Percentiles rank a stretch among this genome's conserved stretches.
Evolutionary conservation across 768 basidiomycete species (phyloP).

Genomic region (Leccinum olivaceopallidum): DNA sequence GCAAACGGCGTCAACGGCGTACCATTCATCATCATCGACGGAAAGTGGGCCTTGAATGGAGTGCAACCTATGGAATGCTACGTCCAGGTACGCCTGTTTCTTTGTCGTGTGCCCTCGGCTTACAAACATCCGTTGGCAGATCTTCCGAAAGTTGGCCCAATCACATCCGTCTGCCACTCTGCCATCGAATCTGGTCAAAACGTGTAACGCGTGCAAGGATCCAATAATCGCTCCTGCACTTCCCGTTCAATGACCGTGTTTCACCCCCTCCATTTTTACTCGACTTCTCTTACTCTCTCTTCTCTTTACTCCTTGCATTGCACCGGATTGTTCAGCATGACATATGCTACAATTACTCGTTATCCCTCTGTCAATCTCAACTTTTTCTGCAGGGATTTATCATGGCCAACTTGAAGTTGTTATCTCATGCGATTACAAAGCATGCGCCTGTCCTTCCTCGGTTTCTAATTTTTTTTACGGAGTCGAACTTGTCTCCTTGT

Average conservation of each 20-base stretch:
- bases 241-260: slow-evolving; percentile 20
- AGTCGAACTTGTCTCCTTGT: slow-evolving; percentile 7
- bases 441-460: slow-evolving; percentile 18
- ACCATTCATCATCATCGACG: too few relatives aligned
- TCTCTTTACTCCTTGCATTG: slow-evolving; percentile 7
- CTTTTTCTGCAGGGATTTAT: slow-evolving; percentile 21
- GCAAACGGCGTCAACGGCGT: too few relatives aligned
- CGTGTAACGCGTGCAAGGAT: slow-evolving; percentile 26
- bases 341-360: slow-evolving; percentile 9
- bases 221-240: slow-evolving; percentile 18
- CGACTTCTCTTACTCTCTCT: background rate
- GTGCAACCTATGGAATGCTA: too few relatives aligned
- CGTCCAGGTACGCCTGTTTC: too few relatives aligned
- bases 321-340: slow-evolving; percentile 15
- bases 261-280: background rate
- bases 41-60: too few relatives aligned
- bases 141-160: too few relatives aligned
- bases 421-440: slow-evolving; percentile 14
- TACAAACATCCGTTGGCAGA: too few relatives aligned
- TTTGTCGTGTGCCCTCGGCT: too few relatives aligned
- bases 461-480: slow-evolving; percentile 9
- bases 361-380: slow-evolving; percentile 10
- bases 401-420: slow-evolving; percentile 13
- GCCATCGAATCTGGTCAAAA: slow-evolving; percentile 2
- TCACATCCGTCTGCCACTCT: background rate